A percentile compares a stretch with the other conserved stretches of the same genome.
Conservation (phyloP, 2,329 filamentous ascomycete species). For the Epichloe hybrida region DNA sequence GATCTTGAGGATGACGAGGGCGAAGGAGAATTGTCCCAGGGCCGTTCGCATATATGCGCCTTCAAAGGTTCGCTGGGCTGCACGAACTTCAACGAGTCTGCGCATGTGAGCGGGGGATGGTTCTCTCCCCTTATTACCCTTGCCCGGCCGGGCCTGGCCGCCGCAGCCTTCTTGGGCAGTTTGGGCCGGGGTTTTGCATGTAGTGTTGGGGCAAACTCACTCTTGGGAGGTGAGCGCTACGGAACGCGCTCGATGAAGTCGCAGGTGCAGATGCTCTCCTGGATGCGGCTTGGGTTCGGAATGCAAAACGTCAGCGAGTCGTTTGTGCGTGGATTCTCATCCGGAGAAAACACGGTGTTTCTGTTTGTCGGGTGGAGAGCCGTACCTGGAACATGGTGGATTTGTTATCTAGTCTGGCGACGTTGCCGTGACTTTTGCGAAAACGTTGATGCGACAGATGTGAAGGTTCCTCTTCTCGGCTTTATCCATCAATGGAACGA, state of each 20-base stretch:
- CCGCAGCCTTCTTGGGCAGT: no score
- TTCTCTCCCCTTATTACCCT: no score
- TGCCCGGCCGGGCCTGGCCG: no score
- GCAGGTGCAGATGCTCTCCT: conserved; percentile 62
- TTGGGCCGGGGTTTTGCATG: no score
- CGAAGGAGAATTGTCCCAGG: conserved; percentile 87
- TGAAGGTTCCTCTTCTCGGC: background rate
- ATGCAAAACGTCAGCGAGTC: no score
- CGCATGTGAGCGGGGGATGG: background rate
- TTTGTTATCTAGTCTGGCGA: no score
- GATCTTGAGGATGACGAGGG: conserved; percentile 80
- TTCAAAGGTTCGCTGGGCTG: conserved; percentile 91
- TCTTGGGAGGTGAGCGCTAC: conserved; percentile 71
- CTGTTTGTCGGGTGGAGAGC: background rate
- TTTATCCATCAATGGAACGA: no score
- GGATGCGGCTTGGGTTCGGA: conserved; percentile 40
- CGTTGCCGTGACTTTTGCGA: background rate
- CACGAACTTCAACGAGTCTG: conserved; percentile 81
- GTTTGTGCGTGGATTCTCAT: background rate
- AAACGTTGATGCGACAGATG: background rate
- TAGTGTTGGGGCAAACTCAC: conserved; percentile 17
- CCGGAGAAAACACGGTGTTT: no score
- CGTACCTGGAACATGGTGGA: conserved; percentile 10
- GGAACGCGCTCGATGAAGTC: conserved; percentile 70
- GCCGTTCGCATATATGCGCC: conserved; percentile 93